phyloP scores from a whole-genome alignment of 495 filamentous ascomycete genomes.

The Podospora pseudocomata region DNA sequence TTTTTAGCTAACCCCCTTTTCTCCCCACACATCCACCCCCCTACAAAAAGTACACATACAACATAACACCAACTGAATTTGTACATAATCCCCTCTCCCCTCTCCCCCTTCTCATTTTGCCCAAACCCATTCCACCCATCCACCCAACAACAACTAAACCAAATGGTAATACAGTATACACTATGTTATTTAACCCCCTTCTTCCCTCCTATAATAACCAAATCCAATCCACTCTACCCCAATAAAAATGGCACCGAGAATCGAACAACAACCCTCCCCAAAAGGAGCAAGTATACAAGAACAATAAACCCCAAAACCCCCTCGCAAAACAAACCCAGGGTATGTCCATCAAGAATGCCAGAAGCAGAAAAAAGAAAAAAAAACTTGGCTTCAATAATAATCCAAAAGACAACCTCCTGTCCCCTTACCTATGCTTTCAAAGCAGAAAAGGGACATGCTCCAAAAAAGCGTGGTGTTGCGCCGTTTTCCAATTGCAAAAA shows the following conservation, averaged over 20 bases:
- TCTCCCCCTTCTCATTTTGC: not conserved
- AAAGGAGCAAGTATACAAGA: not conserved
- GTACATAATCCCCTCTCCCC: not conserved
- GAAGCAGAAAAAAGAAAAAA: not conserved
- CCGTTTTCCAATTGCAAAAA: not conserved
- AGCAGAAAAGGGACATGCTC: not conserved
- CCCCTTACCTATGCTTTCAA: not conserved
- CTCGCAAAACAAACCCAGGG: not conserved
- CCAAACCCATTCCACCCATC: not conserved
- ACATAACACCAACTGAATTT: not conserved
- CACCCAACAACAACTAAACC: not conserved
- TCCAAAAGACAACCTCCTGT: not conserved
- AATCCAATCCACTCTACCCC: not conserved
- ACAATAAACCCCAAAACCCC: not conserved
- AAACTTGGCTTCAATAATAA: not conserved
- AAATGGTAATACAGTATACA: conserved; percentile 3
- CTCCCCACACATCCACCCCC: not conserved
- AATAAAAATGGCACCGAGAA: not conserved
- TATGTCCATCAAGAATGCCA: conserved; percentile 5
- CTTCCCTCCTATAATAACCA: not conserved
- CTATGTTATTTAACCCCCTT: not conserved
- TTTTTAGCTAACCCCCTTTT: not conserved
- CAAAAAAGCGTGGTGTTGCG: not conserved
- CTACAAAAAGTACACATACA: not conserved
- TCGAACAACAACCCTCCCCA: not conserved